Evolutionary conservation across 2,329 filamentous ascomycete genomes (phyloP), one percentile per base, ranked within the genome.

Genomic region (Pseudocercospora pini-densiflorae): DNA sequence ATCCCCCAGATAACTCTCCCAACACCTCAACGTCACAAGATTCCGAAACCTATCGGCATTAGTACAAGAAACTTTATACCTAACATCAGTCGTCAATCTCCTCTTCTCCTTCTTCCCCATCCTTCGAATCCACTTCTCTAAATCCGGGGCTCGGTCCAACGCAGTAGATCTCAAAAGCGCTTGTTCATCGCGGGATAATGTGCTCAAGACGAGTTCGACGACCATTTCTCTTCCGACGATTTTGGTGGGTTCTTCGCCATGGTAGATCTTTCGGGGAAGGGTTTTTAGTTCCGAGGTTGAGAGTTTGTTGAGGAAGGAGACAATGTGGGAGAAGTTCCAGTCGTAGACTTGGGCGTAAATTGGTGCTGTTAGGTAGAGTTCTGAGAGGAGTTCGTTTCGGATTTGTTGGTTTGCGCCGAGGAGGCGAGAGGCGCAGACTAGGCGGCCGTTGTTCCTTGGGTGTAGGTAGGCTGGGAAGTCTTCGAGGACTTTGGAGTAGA

Each of bases 221-320:
- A n/a, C 16, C 23, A 55, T 55, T 55, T 55, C 51, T n/a, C 51
- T 4, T 10, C 51, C 51, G 12, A 55, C 16, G 27, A 55, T 9
- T 31, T 33, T 55, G 24, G 12, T 19, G 6, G 23, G 23, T 9
- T n/a, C 12, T n/a, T 31, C 6, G 5, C 5, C 8, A 5, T 27
- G 51, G 27, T 55, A 55, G 5, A 55, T 16, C 4, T 27, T 55
- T 19, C 33, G n/a, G 19, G 55, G 55, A 1, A 59, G 5, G n/a
- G n/a, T 23, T 23, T 43, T 59, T 1, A 55, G n/a, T 55, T 55
- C 51, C 1, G 51, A 55, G 3, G 23, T 55, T 8, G 60, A 62
- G 19, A 62, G 60, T 7, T 31, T 47, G 24, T 62, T 62, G 6
- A 62, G 24, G 45, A 62, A 62, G 7, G 60, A 16, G 5, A 62